These are phyloP conservation scores for Pulveroboletus ravenelii DNA, from an alignment of 768 basidiomycete species.

Conservation along the genomic window DNA sequence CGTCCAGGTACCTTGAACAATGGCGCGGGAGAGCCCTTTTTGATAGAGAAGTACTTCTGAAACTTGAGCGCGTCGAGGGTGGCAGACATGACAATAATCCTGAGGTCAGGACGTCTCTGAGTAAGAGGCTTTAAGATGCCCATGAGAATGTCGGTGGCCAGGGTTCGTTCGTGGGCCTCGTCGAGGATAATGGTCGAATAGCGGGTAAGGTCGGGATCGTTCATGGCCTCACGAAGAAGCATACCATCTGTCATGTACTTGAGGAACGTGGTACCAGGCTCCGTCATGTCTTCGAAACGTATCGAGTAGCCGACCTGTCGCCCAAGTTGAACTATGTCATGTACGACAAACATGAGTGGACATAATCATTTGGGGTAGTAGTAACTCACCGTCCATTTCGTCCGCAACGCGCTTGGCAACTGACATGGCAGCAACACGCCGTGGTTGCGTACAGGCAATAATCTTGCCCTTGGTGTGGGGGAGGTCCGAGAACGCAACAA, in stretches of 20 bases:
- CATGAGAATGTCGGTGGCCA: constrained; percentile 98
- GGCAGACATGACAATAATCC: constrained; percentile 98
- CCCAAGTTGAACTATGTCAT: constrained; percentile 72
- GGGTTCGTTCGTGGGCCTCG: constrained; percentile 96
- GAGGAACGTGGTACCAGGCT: constrained; percentile 91
- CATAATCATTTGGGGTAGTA: background rate
- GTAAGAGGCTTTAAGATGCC: constrained; percentile 86
- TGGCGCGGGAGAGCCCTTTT: constrained; percentile 47
- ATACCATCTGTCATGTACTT: constrained; percentile 99
- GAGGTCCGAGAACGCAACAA: constrained; percentile 89
- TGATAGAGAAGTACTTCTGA: constrained; percentile 82
- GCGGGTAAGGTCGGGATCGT: constrained; percentile 80
- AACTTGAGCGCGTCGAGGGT: constrained; percentile 97
- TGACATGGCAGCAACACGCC: constrained; percentile 96
- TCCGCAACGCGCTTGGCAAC: constrained; percentile 98
- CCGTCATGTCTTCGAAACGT: constrained; percentile 82
- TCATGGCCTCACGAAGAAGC: constrained; percentile 98
- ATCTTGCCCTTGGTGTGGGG: constrained; percentile 87
- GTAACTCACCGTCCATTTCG: constrained; percentile 88
- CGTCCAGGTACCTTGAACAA: constrained; percentile 90
- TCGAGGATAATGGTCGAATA: constrained; percentile 99
- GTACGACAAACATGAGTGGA: constrained; percentile 7
- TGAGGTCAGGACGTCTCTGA: constrained; percentile 78
- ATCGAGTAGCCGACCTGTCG: constrained; percentile 97
- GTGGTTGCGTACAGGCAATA: constrained; percentile 94